Evolutionary conservation across 306 rosid genomes (phyloP), one percentile per base, ranked within the genome.

Genomic region (Delonix regia): DNA sequence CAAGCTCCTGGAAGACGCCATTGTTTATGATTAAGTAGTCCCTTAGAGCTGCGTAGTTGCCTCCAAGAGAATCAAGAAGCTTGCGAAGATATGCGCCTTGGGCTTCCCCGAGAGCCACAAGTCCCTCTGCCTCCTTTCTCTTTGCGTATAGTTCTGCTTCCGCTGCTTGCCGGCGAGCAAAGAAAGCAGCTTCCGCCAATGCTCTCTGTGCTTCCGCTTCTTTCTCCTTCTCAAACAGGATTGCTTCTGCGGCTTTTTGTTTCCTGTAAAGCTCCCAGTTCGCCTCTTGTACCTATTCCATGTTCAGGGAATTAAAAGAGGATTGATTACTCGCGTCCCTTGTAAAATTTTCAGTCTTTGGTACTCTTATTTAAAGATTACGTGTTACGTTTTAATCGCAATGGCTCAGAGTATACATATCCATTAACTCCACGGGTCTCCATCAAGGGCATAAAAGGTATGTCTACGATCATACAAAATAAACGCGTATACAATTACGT

Each of bases 211-310:
- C 85, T 27, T 78, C 83, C 0, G 88, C 85, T 44, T 85, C 85
- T 27, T 56, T 81, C 73, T 78, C 80, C 22, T 78, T 81, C 79
- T 78, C 39, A 52, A 59, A 85, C n/a, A 81, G 60, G 25, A 78
- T 2, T 7, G 88, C 81, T 55, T 85, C 88, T 0, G 88, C 81
- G 0, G 34, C 85, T 38, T 81, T 74, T 27, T 78, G 88, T 48
- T 81, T 85, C 81, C 53, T 71, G 83, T 81, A 81, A 33, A 81
- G 48, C 25, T 9, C 83, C 83, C 83, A 78, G 33, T 85, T 85
- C 0, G 85, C 88, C 51, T 85, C 85, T 85, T 81, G 88, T 6
- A 81, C 85, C 88, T 77, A 24, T 45, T 49, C 39, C 45, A 73
- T 4, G 70, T 38, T 64, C 48, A 18, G 4, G 9, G 36, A 14